These are phyloP conservation scores for Pestalotiopsis sp. DNA, from an alignment of 2,329 filamentous ascomycete species.

Conservation along the genomic window DNA sequence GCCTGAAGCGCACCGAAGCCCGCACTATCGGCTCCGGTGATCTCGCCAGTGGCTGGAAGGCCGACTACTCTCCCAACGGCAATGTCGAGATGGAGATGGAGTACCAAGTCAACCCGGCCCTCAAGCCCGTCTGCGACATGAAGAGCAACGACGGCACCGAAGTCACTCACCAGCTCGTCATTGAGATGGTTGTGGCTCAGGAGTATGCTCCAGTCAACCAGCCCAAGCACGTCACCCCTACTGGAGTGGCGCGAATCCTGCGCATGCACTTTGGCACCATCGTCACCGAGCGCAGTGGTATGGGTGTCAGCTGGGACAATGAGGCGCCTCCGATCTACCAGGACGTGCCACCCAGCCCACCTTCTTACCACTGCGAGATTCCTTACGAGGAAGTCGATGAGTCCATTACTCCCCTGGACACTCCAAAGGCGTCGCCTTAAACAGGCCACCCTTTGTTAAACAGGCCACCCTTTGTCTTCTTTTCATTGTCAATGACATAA, in stretches of 20 bases:
- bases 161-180: conserved; percentile 81
- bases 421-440: not conserved
- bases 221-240: conserved; percentile 73
- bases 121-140: conserved; percentile 77
- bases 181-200: conserved; percentile 93
- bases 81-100: conserved; percentile 81
- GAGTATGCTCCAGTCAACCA: conserved; percentile 79
- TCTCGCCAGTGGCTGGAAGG: conserved; percentile 89
- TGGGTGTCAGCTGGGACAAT: conserved; percentile 96
- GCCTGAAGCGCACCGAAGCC: conserved; percentile 72
- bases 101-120: conserved; percentile 61
- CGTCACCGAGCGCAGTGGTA: conserved; percentile 80
- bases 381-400: conserved; percentile 14
- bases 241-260: conserved; percentile 86
- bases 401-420: not conserved
- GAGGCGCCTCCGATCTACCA: conserved; percentile 93
- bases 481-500: conserved; percentile 1
- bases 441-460: not conserved
- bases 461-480: not conserved
- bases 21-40: conserved; percentile 81
- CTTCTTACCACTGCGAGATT: conserved; percentile 54
- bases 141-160: conserved; percentile 75
- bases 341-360: conserved; percentile 86
- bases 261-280: conserved; percentile 87
- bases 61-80: conserved; percentile 59